Evolutionary conservation across 1,284 basidiomycete species (phyloP).

Genomic region (Puccinia triticina): DNA sequence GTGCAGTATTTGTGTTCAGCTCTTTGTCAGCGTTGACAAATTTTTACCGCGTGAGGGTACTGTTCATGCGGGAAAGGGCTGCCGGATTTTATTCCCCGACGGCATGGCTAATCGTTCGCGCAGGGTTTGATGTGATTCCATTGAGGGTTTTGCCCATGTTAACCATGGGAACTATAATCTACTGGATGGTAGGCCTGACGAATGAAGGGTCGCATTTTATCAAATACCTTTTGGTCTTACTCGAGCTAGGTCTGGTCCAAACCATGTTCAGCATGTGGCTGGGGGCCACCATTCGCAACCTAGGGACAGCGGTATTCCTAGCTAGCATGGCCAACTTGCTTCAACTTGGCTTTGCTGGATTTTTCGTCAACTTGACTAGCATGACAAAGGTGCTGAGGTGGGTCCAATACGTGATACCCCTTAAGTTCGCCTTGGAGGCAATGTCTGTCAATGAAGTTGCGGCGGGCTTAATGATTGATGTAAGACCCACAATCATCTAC

Average conservation of each 20-base stretch:
- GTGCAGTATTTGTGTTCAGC: conserved; percentile 70
- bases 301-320: conserved; percentile 82
- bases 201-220: conserved; percentile 72
- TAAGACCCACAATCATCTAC: conserved; percentile 14
- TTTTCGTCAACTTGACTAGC: conserved; percentile 73
- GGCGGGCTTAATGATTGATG: conserved; percentile 75
- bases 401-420: conserved; percentile 76
- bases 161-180: conserved; percentile 74
- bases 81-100: conserved; percentile 67
- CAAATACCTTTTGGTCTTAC: conserved; percentile 77
- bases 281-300: conserved; percentile 75
- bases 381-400: conserved; percentile 83
- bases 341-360: conserved; percentile 68
- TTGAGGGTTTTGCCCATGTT: conserved; percentile 81
- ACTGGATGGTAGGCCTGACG: conserved; percentile 89
- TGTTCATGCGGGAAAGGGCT: conserved; percentile 84
- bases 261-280: conserved; percentile 86
- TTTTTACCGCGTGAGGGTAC: conserved; percentile 73
- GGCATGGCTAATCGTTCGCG: conserved; percentile 79
- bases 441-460: conserved; percentile 84
- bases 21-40: conserved; percentile 83
- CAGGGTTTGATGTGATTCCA: conserved; percentile 81
- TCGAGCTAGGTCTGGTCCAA: conserved; percentile 76
- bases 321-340: conserved; percentile 75
- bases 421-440: conserved; percentile 67